Percentiles rank a stretch among this genome's conserved stretches.
These are phyloP conservation scores for Septoria petroselini DNA, from an alignment of 2,329 filamentous ascomycete genomes.

Conservation along the genomic window DNA sequence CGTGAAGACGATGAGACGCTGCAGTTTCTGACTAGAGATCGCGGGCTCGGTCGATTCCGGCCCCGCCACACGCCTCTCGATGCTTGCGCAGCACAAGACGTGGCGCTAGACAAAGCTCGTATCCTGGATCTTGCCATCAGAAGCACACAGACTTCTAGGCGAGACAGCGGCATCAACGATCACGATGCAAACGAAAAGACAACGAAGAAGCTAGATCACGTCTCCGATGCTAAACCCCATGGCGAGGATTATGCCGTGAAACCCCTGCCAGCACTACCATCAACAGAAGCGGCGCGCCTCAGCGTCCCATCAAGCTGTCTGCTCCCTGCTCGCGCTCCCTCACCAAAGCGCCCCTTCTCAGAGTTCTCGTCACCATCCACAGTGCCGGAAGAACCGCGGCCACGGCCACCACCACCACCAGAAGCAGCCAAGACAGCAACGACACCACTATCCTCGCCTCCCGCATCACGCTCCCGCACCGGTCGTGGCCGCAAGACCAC, in stretches of 20 bases:
- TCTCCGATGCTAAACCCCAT: background rate
- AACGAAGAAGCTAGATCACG: background rate
- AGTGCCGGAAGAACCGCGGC: constrained; percentile 1
- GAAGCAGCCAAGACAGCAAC: background rate
- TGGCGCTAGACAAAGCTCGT: constrained; percentile 18
- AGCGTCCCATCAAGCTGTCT: constrained; percentile 1
- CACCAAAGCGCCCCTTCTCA: constrained; percentile 10
- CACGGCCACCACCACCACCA: constrained; percentile 2
- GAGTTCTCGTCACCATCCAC: constrained; percentile 4
- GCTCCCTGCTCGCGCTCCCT: constrained; percentile 2
- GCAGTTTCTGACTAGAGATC: constrained; percentile 12
- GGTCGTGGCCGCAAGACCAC: constrained; percentile 2
- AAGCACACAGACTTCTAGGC: constrained; percentile 19
- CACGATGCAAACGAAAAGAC: constrained; percentile 1
- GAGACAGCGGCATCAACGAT: constrained; percentile 21
- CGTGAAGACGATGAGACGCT: constrained; percentile 14
- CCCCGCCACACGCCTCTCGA: constrained; percentile 26
- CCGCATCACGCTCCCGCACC: background rate
- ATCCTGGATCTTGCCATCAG: constrained; percentile 19
- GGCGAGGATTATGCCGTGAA: constrained; percentile 10
- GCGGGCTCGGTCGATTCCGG: constrained; percentile 12
- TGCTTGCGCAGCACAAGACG: constrained; percentile 24
- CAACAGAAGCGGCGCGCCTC: background rate
- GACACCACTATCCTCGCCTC: background rate
- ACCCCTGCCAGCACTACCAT: constrained; percentile 3